Percentiles rank a stretch among this genome's conserved stretches.
Conservation (phyloP, 2,329 filamentous ascomycete species). For the Tolypocladium tropicale region DNA sequence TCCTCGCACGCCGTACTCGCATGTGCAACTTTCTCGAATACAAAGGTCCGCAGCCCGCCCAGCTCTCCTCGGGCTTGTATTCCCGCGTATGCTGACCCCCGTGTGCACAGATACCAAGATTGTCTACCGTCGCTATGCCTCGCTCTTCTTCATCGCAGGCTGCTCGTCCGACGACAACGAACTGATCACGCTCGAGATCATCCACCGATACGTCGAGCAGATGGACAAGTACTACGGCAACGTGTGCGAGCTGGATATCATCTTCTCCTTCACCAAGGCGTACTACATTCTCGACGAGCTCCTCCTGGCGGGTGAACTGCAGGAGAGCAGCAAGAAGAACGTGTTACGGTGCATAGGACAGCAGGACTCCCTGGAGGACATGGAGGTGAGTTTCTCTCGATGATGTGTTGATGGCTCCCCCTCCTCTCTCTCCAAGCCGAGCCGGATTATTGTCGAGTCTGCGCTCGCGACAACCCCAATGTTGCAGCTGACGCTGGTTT, state of each 20-base stretch:
- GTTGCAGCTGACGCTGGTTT: slow-evolving; percentile 19
- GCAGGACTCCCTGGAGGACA: slow-evolving; percentile 95
- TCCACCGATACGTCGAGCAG: slow-evolving; percentile 98
- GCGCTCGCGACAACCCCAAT: slow-evolving; percentile 8
- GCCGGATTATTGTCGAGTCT: slow-evolving; percentile 7
- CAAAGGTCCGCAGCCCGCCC: slow-evolving; percentile 57
- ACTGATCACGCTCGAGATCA: slow-evolving; percentile 94
- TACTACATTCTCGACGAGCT: slow-evolving; percentile 99
- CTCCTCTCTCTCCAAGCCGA: no score
- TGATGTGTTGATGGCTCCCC: slow-evolving; percentile 3
- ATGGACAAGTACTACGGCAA: slow-evolving; percentile 99
- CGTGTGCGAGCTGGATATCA: slow-evolving; percentile 98
- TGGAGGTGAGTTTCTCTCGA: slow-evolving; percentile 69
- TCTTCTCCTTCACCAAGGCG: slow-evolving; percentile 99
- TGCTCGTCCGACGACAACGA: slow-evolving; percentile 97
- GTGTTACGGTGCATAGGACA: slow-evolving; percentile 91
- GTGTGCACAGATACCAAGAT: slow-evolving; percentile 75
- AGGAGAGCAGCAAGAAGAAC: slow-evolving; percentile 99
- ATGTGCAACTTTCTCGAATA: slow-evolving; percentile 99
- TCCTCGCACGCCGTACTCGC: slow-evolving; percentile 86
- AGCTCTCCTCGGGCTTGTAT: not conserved
- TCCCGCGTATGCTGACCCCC: not conserved
- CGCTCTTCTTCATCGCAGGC: slow-evolving; percentile 97
- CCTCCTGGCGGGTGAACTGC: slow-evolving; percentile 87
- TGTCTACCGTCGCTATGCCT: slow-evolving; percentile 96